Conservation (phyloP, 306 rosid species). For the Trifolium subterraneum region DNA sequence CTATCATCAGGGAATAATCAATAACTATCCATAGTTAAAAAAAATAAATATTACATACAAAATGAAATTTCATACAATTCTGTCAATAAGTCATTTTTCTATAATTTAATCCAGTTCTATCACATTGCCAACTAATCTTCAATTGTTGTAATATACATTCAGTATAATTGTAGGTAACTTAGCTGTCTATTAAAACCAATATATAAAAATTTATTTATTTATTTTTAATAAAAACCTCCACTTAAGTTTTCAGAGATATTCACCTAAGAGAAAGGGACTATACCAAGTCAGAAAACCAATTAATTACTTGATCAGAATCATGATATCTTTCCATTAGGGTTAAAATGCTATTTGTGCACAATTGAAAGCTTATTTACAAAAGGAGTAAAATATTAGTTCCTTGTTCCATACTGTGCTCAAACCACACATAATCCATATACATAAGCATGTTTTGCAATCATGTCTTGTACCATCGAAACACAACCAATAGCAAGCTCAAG, state of each 20-base stretch:
- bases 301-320: neutral
- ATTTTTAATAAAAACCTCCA: neutral
- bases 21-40: neutral
- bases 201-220: neutral
- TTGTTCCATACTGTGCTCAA: constrained; percentile 13
- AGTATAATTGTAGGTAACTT: neutral
- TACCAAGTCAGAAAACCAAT: neutral
- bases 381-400: constrained; percentile 1
- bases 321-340: constrained; percentile 6
- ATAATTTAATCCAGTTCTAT: neutral
- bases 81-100: neutral
- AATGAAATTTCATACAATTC: neutral
- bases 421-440: constrained; percentile 11
- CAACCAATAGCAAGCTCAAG: constrained; percentile 15
- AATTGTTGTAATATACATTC: neutral
- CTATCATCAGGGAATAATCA: constrained; percentile 9
- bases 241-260: neutral
- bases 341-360: constrained; percentile 19
- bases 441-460: constrained; percentile 23
- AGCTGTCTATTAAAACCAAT: neutral
- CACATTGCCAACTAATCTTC: neutral
- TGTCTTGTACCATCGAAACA: constrained; percentile 15
- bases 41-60: neutral
- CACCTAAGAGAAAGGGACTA: constrained; percentile 8
- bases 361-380: constrained; percentile 23